A percentile compares a stretch with the other conserved stretches of the same genome.
Evolutionary conservation across 495 filamentous ascomycete genomes (phyloP).

Genomic region (Hypoxylon subgilvum): DNA sequence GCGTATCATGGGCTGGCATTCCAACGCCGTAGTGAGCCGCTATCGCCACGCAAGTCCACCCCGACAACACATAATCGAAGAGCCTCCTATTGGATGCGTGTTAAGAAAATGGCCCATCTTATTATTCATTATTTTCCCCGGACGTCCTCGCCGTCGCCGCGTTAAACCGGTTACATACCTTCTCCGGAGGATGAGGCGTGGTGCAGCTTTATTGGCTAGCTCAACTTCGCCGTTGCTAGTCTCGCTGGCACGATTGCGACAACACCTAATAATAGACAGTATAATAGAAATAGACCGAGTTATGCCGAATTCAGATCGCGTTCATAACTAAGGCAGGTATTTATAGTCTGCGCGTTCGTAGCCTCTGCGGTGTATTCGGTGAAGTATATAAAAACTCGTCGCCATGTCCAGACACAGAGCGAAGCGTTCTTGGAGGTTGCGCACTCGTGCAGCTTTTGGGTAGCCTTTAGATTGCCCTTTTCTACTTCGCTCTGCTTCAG

Average conservation of each 20-base stretch:
- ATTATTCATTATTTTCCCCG: neutral
- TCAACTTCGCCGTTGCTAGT: constrained; percentile 21
- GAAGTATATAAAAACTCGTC: neutral
- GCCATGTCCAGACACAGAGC: neutral
- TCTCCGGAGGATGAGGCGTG: constrained; percentile 16
- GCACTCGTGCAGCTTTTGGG: neutral
- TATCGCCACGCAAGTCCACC: constrained; percentile 2
- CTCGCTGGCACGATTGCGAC: constrained; percentile 3
- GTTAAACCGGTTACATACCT: neutral
- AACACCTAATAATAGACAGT: neutral
- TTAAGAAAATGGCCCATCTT: constrained; percentile 2
- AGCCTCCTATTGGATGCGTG: constrained; percentile 2
- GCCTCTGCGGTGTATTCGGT: constrained; percentile 8
- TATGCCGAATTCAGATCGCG: constrained; percentile 8
- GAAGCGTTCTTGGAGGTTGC: neutral
- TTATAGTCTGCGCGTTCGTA: neutral
- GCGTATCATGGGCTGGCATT: constrained; percentile 10
- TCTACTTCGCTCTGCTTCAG: too few species aligned
- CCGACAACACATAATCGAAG: constrained; percentile 3
- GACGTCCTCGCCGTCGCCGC: constrained; percentile 14
- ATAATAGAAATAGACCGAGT: constrained; percentile 21
- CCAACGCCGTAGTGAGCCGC: neutral
- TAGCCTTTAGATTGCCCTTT: neutral
- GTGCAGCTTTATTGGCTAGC: constrained; percentile 24
- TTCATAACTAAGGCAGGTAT: too few species aligned